These are phyloP conservation scores for Diatrype stigma DNA, from an alignment of 2,329 filamentous ascomycete species.

Conservation along the genomic window DNA sequence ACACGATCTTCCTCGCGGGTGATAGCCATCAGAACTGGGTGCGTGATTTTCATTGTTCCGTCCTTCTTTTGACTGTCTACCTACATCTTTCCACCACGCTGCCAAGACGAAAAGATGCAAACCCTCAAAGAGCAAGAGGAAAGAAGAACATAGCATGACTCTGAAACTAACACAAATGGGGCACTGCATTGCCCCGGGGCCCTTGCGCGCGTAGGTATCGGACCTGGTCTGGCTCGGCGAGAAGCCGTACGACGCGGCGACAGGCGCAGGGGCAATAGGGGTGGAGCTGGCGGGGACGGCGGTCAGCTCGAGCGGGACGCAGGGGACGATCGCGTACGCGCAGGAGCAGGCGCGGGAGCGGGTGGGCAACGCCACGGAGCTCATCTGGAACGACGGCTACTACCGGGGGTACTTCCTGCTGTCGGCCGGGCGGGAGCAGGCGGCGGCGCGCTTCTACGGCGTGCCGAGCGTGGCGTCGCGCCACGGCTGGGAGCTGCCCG, in stretches of 20 bases:
- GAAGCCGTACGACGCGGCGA: constrained; percentile 47
- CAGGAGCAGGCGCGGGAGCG: constrained; percentile 42
- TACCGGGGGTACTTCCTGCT: constrained; percentile 72
- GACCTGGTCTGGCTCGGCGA: constrained; percentile 57
- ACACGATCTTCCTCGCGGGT: constrained; percentile 70
- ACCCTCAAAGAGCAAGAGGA: too few species aligned
- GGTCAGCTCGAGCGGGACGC: constrained; percentile 59
- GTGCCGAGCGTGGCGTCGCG: constrained; percentile 53
- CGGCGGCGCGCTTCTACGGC: constrained; percentile 62
- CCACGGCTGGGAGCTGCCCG: constrained; percentile 60
- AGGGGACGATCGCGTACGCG: constrained; percentile 49
- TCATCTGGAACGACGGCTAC: constrained; percentile 71
- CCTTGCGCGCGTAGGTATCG: constrained; percentile 23
- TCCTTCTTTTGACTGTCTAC: too few species aligned
- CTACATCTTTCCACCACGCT: too few species aligned
- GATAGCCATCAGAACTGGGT: constrained; percentile 67
- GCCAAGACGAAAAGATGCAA: neutral
- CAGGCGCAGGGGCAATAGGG: constrained; percentile 53
- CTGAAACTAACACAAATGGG: neutral
- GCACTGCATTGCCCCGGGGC: constrained; percentile 7
- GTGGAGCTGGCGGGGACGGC: constrained; percentile 65
- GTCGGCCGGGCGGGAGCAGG: constrained; percentile 49
- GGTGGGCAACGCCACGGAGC: constrained; percentile 52
- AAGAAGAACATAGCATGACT: neutral
- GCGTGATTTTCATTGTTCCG: constrained; percentile 5